A percentile compares a stretch with the other conserved stretches of the same genome.
These are phyloP conservation scores for Tulasnella sp. DNA, from an alignment of 768 basidiomycete genomes.

Conservation along the genomic window DNA sequence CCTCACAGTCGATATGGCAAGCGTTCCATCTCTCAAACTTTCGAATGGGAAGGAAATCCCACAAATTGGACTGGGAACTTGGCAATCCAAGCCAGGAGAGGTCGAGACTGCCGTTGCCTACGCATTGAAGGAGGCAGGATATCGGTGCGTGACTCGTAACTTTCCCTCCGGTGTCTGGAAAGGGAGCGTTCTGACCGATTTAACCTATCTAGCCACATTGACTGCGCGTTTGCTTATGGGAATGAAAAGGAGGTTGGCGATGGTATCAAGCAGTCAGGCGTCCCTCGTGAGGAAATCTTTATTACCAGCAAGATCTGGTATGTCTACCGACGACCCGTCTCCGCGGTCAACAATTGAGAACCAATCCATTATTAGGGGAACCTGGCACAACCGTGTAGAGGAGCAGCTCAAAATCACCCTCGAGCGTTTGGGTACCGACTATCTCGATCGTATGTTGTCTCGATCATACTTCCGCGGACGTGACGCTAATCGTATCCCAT, in stretches of 20 bases:
- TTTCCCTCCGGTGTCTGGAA: background rate
- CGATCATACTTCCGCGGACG: background rate
- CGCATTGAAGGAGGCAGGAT: slow-evolving; percentile 61
- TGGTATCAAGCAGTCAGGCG: slow-evolving; percentile 69
- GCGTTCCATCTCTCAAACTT: slow-evolving; percentile 47
- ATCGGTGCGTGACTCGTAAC: slow-evolving; percentile 31
- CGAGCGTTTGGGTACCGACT: slow-evolving; percentile 57
- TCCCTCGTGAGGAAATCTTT: slow-evolving; percentile 67
- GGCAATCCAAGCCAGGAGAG: slow-evolving; percentile 62
- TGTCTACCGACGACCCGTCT: background rate
- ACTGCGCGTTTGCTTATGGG: slow-evolving; percentile 59
- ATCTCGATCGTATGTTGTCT: slow-evolving; percentile 47
- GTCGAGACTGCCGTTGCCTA: slow-evolving; percentile 67
- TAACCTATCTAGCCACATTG: slow-evolving; percentile 43
- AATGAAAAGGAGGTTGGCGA: slow-evolving; percentile 55
- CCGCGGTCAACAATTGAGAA: background rate
- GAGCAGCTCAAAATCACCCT: slow-evolving; percentile 65
- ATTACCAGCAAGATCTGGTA: slow-evolving; percentile 45
- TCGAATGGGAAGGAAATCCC: slow-evolving; percentile 77
- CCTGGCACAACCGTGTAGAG: slow-evolving; percentile 48
- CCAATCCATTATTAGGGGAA: slow-evolving; percentile 27
- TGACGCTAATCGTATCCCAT: slow-evolving; percentile 1
- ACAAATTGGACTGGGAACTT: slow-evolving; percentile 49
- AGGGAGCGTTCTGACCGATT: slow-evolving; percentile 26
- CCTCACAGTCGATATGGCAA: slow-evolving; percentile 27